Evolutionary conservation across 441 rosid genomes (phyloP), one percentile per base, ranked within the genome.

Genomic region (Populus hybrid): DNA sequence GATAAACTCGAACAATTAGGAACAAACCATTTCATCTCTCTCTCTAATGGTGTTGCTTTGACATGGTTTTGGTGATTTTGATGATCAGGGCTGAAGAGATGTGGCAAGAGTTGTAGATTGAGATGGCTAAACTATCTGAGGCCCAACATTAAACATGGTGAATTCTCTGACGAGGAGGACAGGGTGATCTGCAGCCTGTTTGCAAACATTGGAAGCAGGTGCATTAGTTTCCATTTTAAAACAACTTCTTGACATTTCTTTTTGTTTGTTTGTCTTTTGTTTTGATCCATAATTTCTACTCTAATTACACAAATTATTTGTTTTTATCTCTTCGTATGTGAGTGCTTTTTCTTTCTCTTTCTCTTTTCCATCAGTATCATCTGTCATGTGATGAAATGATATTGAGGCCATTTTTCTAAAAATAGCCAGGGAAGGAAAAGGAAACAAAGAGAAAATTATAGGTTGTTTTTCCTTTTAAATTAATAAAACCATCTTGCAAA

Each of bases 81-180:
- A 8, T 75, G 38, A 23, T 18, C 69, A 91, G 94, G 94, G 30
- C 82, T 91, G 32, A 87, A 77, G 79, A 83, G 94, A 70, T 91
- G 94, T 69, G 94, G 94, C 40, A 91, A 89, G 79, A 91, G 94
- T 82, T 91, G 94, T 82, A 87, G 94, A 73, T 63, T 91, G 72
- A 77, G 92, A 71, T 90, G 94, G 94, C 85, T 89, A 21, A 90
- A 90, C 82, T 90, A 90, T 81, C 86, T 90, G 18, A 85, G 94
- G 69, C 94, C 92, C 24, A 87, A 90, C 76, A 89, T 90, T 74
- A 89, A 85, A 79, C 92, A 85, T 79, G 94, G 94, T 57, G 89
- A 85, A 71, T 90, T 90, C 79, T 86, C 91, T 72, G 86, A 82
- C 71, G 91, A 85, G 38, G 94, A 90, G 80, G 92, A 90, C 71